Percentiles rank a stretch among this genome's conserved stretches.
Evolutionary conservation across 2,329 filamentous ascomycete species (phyloP).

Genomic region (Pyrenophora teres): DNA sequence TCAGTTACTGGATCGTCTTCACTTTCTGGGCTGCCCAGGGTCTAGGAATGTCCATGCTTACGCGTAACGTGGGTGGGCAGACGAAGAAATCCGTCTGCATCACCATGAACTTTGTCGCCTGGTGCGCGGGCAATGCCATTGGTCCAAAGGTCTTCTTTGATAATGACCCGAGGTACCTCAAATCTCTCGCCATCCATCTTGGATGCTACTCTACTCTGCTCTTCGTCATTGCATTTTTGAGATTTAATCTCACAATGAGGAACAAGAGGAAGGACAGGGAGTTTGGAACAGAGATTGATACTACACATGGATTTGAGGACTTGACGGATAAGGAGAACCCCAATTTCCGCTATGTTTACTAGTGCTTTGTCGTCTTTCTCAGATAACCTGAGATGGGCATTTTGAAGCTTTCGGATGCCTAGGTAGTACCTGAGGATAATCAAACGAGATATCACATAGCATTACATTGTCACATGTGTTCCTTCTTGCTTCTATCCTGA

Average conservation of each 20-base stretch:
- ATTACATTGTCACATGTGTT: too few species aligned
- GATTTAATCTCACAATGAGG: conserved; percentile 62
- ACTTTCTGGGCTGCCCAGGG: conserved; percentile 79
- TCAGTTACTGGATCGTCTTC: conserved; percentile 76
- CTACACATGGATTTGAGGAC: conserved; percentile 63
- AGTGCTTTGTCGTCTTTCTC: conserved; percentile 4
- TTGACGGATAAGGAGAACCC: conserved; percentile 66
- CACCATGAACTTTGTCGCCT: conserved; percentile 71
- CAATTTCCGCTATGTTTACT: conserved; percentile 62
- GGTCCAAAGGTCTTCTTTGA: conserved; percentile 53
- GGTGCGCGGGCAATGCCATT: conserved; percentile 70
- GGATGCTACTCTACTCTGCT: conserved; percentile 69
- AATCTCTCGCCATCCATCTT: conserved; percentile 70
- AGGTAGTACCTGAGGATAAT: neutral
- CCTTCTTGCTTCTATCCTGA: too few species aligned
- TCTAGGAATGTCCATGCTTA: conserved; percentile 68
- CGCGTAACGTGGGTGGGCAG: conserved; percentile 71
- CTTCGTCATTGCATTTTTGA: conserved; percentile 60
- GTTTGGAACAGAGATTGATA: conserved; percentile 39
- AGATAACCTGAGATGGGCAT: neutral
- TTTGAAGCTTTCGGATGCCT: too few species aligned
- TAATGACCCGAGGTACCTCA: conserved; percentile 69
- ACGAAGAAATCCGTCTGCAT: conserved; percentile 74
- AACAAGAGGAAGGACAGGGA: conserved; percentile 63
- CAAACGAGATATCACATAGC: neutral